Evolutionary conservation across 805 yeast genomes (phyloP).

Genomic region (Cyberlindnera maritima): DNA sequence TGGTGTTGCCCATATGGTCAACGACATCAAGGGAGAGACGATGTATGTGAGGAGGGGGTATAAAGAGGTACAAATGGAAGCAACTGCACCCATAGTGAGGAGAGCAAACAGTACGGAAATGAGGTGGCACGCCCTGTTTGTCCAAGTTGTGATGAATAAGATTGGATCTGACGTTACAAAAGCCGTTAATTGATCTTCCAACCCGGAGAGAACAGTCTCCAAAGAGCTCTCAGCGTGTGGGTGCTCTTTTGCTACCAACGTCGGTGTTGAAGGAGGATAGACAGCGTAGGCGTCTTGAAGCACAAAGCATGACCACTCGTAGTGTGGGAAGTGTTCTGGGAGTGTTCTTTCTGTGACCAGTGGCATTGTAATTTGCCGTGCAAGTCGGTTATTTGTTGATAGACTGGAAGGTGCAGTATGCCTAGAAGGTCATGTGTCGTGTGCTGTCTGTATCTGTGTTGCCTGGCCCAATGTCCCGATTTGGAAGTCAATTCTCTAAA

Average conservation of each 20-base stretch:
- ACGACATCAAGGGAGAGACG: background rate
- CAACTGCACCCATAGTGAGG: background rate
- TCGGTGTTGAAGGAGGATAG: background rate
- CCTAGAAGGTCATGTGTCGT: no score
- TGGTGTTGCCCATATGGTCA: background rate
- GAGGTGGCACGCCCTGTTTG: background rate
- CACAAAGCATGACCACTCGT: constrained; percentile 5
- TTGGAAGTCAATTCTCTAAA: no score
- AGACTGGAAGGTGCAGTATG: no score
- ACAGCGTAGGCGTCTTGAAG: constrained; percentile 1
- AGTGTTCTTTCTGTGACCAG: background rate
- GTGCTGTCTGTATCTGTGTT: no score
- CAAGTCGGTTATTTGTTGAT: no score
- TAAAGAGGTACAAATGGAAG: background rate
- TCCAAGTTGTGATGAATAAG: background rate
- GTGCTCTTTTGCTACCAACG: background rate
- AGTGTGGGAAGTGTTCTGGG: constrained; percentile 8
- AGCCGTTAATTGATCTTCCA: background rate
- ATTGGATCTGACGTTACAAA: background rate
- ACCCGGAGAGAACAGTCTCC: background rate
- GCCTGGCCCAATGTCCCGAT: no score
- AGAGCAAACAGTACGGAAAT: background rate
- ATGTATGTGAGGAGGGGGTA: background rate
- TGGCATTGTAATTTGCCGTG: background rate
- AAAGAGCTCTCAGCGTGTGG: background rate